phyloP scores from a whole-genome alignment of 768 basidiomycete species.

The Cyclocybe cylindracea region DNA sequence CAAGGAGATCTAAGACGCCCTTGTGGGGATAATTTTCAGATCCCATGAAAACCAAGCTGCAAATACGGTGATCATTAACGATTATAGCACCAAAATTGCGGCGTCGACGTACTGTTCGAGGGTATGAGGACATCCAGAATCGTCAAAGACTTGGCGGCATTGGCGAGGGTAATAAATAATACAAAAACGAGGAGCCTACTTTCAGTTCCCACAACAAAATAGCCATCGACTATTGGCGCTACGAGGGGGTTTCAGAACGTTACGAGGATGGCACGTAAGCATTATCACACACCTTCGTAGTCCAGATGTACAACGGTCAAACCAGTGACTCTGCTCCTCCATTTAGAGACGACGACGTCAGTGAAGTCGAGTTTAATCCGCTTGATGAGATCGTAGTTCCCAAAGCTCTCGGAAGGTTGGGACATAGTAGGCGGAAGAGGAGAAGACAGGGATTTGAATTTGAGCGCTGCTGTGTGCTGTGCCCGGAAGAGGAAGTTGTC shows the following conservation, averaged over 20 bases:
- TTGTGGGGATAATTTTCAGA: conserved; percentile 96
- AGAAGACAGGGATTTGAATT: conserved; percentile 4
- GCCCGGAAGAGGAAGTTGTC: conserved; percentile 28
- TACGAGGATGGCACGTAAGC: not conserved
- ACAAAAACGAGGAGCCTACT: conserved; percentile 45
- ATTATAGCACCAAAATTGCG: not conserved
- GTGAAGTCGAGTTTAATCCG: conserved; percentile 76
- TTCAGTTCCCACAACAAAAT: conserved; percentile 89
- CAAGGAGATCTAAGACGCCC: conserved; percentile 91
- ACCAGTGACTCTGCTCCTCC: conserved; percentile 87
- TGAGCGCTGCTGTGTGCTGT: conserved; percentile 21
- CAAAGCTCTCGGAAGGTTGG: conserved; percentile 43
- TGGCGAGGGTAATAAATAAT: not conserved
- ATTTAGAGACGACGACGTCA: conserved; percentile 83
- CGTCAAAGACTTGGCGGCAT: conserved; percentile 74
- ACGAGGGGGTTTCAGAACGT: conserved; percentile 15
- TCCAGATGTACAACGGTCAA: conserved; percentile 88
- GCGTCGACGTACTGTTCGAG: conserved; percentile 78
- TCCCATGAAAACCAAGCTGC: conserved; percentile 90
- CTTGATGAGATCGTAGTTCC: conserved; percentile 84
- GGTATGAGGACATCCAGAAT: conserved; percentile 94
- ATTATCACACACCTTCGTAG: conserved; percentile 68
- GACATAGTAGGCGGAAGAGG: conserved; percentile 26
- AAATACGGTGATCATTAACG: conserved; percentile 6
- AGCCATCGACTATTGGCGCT: conserved; percentile 91